Conservation (phyloP, 2,329 filamentous ascomycete genomes). For the Xylaria sp. region DNA sequence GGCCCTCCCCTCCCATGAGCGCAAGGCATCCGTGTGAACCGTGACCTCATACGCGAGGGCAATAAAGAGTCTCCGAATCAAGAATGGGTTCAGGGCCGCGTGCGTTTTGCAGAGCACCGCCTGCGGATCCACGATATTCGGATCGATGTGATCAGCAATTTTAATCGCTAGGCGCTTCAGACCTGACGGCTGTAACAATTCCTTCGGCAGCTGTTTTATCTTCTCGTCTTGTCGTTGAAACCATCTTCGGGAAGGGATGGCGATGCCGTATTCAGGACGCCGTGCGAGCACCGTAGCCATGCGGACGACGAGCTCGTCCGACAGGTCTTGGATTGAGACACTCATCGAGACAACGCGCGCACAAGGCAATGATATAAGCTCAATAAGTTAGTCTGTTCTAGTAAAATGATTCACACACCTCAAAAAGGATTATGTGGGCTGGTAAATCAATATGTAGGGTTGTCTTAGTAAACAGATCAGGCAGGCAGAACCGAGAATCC, state of each 20-base stretch:
- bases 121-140: slow-evolving; percentile 36
- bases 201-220: slow-evolving; percentile 36
- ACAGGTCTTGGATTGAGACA: slow-evolving; percentile 36
- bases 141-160: slow-evolving; percentile 38
- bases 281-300: slow-evolving; percentile 48
- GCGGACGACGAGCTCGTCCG: slow-evolving; percentile 38
- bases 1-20: slow-evolving; percentile 34
- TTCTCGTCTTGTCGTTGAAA: slow-evolving; percentile 43
- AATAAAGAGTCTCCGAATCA: slow-evolving; percentile 52
- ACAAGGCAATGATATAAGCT: not conserved
- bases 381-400: not conserved
- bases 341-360: slow-evolving; percentile 29
- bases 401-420: slow-evolving; percentile 6
- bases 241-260: slow-evolving; percentile 45
- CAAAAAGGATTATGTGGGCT: slow-evolving; percentile 9
- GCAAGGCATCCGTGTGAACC: slow-evolving; percentile 36
- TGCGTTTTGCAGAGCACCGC: slow-evolving; percentile 51
- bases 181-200: slow-evolving; percentile 38
- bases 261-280: slow-evolving; percentile 41
- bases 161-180: slow-evolving; percentile 43
- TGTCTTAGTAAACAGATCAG: not conserved
- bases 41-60: slow-evolving; percentile 51
- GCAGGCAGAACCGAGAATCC: not conserved
- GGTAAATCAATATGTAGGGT: slow-evolving; percentile 15
- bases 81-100: slow-evolving; percentile 46